Conservation (phyloP, 352 stramenopile genomes). For the Achlya hypogyna region DNA sequence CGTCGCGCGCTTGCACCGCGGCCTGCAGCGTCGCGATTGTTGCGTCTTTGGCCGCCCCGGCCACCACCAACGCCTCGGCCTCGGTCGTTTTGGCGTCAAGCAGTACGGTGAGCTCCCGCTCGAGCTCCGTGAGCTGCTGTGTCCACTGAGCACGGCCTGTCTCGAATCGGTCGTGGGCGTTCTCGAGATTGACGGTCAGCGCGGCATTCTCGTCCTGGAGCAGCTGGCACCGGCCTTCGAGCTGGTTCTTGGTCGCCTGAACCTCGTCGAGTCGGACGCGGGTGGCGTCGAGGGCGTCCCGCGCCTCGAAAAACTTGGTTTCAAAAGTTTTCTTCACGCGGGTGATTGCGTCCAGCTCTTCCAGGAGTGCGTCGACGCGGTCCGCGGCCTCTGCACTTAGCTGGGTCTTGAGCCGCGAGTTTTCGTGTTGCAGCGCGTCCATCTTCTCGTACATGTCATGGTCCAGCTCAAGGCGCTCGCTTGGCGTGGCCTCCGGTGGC, state of each 20-base stretch:
- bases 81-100: background rate
- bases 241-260: background rate
- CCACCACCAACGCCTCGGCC: background rate
- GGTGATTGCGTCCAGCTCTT: conserved; percentile 45
- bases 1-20: background rate
- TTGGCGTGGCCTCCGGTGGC: conserved; percentile 17
- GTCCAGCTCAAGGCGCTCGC: conserved; percentile 52
- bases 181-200: background rate
- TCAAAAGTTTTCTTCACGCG: conserved; percentile 69
- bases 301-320: conserved; percentile 49
- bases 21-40: background rate
- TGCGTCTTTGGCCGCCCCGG: background rate
- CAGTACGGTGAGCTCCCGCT: background rate
- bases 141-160: background rate
- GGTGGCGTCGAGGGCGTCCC: conserved; percentile 26
- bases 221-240: background rate
- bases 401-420: conserved; percentile 37
- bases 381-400: conserved; percentile 43
- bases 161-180: background rate
- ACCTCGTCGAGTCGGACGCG: too few relatives aligned
- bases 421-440: conserved; percentile 46
- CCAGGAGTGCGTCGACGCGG: conserved; percentile 41
- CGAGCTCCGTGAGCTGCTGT: background rate
- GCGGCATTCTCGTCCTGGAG: background rate
- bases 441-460: conserved; percentile 60